These are phyloP conservation scores for Tulasnella sp. DNA, from an alignment of 768 basidiomycete genomes.

Conservation along the genomic window DNA sequence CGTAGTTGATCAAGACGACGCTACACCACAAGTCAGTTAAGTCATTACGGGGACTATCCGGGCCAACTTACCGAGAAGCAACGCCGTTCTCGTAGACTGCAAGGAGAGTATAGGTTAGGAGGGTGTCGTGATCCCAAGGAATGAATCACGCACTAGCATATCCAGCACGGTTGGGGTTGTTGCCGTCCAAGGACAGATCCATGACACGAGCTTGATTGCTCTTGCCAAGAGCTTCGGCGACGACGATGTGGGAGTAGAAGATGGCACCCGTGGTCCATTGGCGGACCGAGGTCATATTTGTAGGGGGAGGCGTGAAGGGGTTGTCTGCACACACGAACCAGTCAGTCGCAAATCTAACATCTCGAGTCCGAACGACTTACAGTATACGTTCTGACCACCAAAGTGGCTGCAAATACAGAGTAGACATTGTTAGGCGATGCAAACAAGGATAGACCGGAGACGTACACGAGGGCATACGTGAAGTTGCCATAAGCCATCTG, in stretches of 20 bases:
- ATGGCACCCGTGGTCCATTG: conserved; percentile 11
- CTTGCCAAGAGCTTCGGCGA: conserved; percentile 13
- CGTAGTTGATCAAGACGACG: conserved; percentile 15
- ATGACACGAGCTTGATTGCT: conserved; percentile 4
- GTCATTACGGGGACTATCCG: too few species aligned
- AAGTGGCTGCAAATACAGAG: conserved; percentile 32
- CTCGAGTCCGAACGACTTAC: background rate
- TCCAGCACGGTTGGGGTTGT: background rate
- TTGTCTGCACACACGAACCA: background rate
- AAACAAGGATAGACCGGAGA: too few species aligned
- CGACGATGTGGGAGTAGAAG: conserved; percentile 14
- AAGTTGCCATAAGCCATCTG: conserved; percentile 41
- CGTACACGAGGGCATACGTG: conserved; percentile 23
- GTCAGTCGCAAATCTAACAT: background rate
- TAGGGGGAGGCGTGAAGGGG: conserved; percentile 13
- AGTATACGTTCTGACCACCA: conserved; percentile 16
- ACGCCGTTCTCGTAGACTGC: background rate
- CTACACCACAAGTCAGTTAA: too few species aligned
- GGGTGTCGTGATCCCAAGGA: too few species aligned
- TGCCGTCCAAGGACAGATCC: background rate
- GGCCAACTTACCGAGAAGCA: too few species aligned
- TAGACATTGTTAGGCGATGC: too few species aligned
- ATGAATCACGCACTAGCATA: conserved; percentile 3
- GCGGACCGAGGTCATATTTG: background rate
- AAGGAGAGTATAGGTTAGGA: too few species aligned